phyloP scores from a whole-genome alignment of 352 stramenopile genomes.

The Phytopythium oedochilum region DNA sequence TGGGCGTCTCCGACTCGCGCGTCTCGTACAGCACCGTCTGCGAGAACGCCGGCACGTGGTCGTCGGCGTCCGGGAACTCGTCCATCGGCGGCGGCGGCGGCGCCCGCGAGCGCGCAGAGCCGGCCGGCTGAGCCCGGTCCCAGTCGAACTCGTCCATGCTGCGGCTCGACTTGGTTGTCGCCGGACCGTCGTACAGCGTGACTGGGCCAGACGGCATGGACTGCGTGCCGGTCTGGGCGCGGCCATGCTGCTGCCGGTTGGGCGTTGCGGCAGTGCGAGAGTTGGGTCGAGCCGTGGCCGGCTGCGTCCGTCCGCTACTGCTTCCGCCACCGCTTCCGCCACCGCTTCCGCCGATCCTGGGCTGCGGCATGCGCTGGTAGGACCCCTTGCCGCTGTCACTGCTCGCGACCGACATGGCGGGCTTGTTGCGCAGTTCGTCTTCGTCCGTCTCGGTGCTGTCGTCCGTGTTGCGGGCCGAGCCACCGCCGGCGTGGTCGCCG shows the following conservation, averaged over 20 bases:
- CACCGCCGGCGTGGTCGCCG: conserved; percentile 16
- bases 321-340: neutral
- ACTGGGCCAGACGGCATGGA: conserved; percentile 22
- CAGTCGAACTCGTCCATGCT: conserved; percentile 16
- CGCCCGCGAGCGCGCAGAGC: neutral
- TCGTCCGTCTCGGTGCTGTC: conserved; percentile 20
- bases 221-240: conserved; percentile 13
- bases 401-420: conserved; percentile 12
- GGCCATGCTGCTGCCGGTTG: conserved; percentile 12
- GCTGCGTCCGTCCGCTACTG: neutral
- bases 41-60: conserved; percentile 1
- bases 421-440: conserved; percentile 5
- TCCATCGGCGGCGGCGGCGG: neutral
- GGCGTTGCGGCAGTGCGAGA: conserved; percentile 2
- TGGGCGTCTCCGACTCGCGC: conserved; percentile 21
- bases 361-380: conserved; percentile 16
- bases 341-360: conserved; percentile 10
- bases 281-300: neutral
- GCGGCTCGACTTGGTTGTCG: conserved; percentile 11
- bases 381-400: conserved; percentile 19
- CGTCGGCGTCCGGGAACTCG: neutral
- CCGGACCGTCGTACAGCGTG: conserved; percentile 13
- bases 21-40: conserved; percentile 8
- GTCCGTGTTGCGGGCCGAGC: conserved; percentile 23
- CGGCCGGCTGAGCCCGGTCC: neutral